A percentile compares a stretch with the other conserved stretches of the same genome.
These are phyloP conservation scores for Didymosphaeria variabile DNA, from an alignment of 2,329 filamentous ascomycete genomes.

Conservation along the genomic window DNA sequence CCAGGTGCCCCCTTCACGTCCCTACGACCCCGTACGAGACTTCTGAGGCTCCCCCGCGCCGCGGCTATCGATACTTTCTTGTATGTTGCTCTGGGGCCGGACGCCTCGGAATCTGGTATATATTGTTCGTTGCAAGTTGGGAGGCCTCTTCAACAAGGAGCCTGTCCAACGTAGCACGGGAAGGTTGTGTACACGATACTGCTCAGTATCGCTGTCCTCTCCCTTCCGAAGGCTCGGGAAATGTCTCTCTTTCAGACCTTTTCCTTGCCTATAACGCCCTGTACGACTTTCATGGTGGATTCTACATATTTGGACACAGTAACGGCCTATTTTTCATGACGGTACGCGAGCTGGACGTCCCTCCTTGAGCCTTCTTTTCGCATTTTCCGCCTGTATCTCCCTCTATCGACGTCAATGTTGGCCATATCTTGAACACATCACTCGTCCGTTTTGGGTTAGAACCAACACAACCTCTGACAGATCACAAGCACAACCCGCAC, in stretches of 20 bases:
- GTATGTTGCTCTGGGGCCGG: neutral
- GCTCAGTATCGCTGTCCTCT: neutral
- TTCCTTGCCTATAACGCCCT: conserved; percentile 3
- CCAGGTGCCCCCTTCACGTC: conserved; percentile 1
- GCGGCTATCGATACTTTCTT: neutral
- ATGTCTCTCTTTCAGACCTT: conserved; percentile 5
- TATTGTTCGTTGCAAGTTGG: conserved; percentile 12
- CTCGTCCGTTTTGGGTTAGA: conserved; percentile 11
- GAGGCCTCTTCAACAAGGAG: neutral
- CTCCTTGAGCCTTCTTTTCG: neutral
- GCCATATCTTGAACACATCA: conserved; percentile 10
- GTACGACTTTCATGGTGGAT: conserved; percentile 10
- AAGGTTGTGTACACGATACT: conserved; percentile 3
- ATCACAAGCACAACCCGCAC: conserved; percentile 4
- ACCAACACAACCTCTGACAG: conserved; percentile 9
- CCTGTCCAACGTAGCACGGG: conserved; percentile 6
- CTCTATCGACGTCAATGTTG: conserved; percentile 9
- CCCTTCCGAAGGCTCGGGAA: conserved; percentile 3
- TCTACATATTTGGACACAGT: conserved; percentile 7
- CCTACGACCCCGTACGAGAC: conserved; percentile 10
- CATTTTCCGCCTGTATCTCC: neutral
- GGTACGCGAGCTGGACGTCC: conserved; percentile 6
- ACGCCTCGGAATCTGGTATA: neutral
- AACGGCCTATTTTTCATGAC: conserved; percentile 10
- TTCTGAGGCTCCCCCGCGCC: neutral